Conservation (phyloP, 2,329 filamentous ascomycete species). For the Fusarium metavorans region DNA sequence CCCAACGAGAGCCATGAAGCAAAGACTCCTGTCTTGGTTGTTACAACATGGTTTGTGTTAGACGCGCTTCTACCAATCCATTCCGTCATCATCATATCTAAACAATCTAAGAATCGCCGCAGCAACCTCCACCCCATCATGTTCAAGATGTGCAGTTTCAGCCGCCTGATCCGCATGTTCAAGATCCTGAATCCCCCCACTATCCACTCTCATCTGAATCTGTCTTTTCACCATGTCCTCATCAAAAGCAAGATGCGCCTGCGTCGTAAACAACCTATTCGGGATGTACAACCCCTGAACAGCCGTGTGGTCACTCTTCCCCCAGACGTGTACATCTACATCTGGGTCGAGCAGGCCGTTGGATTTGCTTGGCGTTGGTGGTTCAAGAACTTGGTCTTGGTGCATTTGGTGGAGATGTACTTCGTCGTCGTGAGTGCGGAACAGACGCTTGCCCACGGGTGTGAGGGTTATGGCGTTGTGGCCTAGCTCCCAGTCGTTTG, state of each 20-base stretch:
- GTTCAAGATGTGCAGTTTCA: constrained; percentile 69
- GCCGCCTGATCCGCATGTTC: constrained; percentile 72
- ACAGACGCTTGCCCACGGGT: constrained; percentile 74
- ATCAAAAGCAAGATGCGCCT: constrained; percentile 84
- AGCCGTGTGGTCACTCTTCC: constrained; percentile 71
- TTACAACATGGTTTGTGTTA: not conserved
- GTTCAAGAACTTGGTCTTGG: constrained; percentile 75
- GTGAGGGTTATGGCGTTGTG: constrained; percentile 75
- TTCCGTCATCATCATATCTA: constrained; percentile 59
- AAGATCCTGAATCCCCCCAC: constrained; percentile 71
- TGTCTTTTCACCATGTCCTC: constrained; percentile 75
- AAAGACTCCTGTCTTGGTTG: not conserved
- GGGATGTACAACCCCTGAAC: constrained; percentile 81
- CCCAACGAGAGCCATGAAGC: not conserved
- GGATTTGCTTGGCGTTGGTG: constrained; percentile 65
- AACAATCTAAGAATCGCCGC: constrained; percentile 74
- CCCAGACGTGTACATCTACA: constrained; percentile 67
- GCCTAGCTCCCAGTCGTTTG: constrained; percentile 78
- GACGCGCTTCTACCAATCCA: constrained; percentile 37
- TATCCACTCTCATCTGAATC: constrained; percentile 68
- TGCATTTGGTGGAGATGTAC: constrained; percentile 84
- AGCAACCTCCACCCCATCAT: constrained; percentile 78
- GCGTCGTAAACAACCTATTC: constrained; percentile 75
- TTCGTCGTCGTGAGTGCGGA: constrained; percentile 63
- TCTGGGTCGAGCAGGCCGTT: constrained; percentile 52